phyloP scores from a whole-genome alignment of 805 yeast genomes.

The Metschnikowia reukaufii region DNA sequence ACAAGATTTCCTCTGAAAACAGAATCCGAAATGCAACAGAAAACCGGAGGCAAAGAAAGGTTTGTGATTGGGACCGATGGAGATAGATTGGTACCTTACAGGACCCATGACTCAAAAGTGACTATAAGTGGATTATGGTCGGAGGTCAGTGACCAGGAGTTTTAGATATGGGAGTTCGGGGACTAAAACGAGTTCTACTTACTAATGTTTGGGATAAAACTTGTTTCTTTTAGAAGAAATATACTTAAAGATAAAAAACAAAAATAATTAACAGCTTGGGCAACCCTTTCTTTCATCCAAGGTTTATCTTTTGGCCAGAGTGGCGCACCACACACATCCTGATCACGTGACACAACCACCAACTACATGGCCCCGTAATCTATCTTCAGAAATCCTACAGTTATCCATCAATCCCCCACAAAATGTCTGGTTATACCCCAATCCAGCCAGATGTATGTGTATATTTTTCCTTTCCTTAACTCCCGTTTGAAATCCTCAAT shows the following conservation, averaged over 20 bases:
- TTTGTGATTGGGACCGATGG: neutral
- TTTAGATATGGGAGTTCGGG: neutral
- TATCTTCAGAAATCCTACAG: neutral
- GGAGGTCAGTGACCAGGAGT: slow-evolving; percentile 10
- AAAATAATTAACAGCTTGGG: too few relatives aligned
- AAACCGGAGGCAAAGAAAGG: too few relatives aligned
- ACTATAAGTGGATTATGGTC: slow-evolving; percentile 14
- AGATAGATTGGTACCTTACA: slow-evolving; percentile 7
- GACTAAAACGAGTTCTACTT: neutral
- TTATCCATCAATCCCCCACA: neutral
- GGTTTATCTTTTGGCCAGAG: too few relatives aligned
- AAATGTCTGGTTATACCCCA: slow-evolving; percentile 14
- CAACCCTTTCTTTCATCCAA: neutral
- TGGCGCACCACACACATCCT: too few relatives aligned
- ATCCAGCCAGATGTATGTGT: slow-evolving; percentile 13
- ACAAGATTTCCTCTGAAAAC: slow-evolving; percentile 7
- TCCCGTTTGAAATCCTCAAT: neutral
- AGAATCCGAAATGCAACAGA: too few relatives aligned
- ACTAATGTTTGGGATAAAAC: too few relatives aligned
- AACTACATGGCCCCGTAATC: neutral
- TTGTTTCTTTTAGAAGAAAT: too few relatives aligned
- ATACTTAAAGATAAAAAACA: too few relatives aligned
- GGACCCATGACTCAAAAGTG: slow-evolving; percentile 6
- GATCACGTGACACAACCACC: neutral
- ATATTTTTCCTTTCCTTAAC: neutral